A percentile compares a stretch with the other conserved stretches of the same genome.
phyloP scores from a whole-genome alignment of 768 basidiomycete species.

The Sporobolomyces phaffii region DNA sequence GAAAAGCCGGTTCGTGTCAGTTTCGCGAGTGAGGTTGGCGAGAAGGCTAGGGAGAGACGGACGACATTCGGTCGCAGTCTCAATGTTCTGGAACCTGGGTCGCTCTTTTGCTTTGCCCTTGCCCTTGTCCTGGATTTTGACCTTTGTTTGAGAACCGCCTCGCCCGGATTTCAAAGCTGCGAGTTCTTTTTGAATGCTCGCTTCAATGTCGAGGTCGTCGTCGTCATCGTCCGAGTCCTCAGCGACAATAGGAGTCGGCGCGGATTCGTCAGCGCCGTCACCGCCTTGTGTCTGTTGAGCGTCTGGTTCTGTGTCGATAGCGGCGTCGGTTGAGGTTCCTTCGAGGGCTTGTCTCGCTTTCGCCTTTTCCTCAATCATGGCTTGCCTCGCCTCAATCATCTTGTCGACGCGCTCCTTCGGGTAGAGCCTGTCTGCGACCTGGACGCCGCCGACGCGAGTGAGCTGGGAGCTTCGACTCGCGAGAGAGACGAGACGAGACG shows the following conservation, averaged over 20 bases:
- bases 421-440: conserved; percentile 36
- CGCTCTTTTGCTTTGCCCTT: conserved; percentile 26
- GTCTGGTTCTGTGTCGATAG: not conserved
- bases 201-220: conserved; percentile 31
- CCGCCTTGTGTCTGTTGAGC: not conserved
- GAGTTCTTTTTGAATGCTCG: conserved; percentile 24
- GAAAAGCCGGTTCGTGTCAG: fast-evolving
- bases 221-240: conserved; percentile 28
- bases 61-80: conserved; percentile 37
- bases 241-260: not conserved
- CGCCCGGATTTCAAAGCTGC: conserved; percentile 16
- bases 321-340: not conserved
- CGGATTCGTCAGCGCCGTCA: not conserved
- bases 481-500: too few relatives aligned
- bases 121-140: conserved; percentile 3
- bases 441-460: too few relatives aligned
- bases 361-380: not conserved
- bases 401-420: conserved; percentile 23
- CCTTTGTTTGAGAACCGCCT: not conserved
- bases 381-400: conserved; percentile 6
- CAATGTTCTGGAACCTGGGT: conserved; percentile 34
- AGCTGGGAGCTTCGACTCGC: too few relatives aligned
- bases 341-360: not conserved
- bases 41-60: not conserved
- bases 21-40: not conserved